phyloP scores from a whole-genome alignment of 768 basidiomycete genomes.

The Tulasnella sp. region DNA sequence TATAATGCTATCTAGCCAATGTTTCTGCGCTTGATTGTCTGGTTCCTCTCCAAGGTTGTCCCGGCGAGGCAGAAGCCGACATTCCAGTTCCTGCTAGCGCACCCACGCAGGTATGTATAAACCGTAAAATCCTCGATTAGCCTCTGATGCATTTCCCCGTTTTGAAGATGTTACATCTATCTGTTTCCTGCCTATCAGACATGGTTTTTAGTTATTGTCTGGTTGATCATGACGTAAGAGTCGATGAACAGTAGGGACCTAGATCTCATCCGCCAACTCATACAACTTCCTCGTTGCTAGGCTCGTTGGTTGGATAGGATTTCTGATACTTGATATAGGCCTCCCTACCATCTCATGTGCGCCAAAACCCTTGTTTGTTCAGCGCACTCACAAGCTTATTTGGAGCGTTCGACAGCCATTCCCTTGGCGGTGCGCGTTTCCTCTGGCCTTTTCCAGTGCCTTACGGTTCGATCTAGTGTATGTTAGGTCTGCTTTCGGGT shows the following conservation, averaged over 20 bases:
- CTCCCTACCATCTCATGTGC: slow-evolving; percentile 45
- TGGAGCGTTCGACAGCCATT: slow-evolving; percentile 30
- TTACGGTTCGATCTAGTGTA: slow-evolving; percentile 49
- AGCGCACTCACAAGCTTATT: neutral
- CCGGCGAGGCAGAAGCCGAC: slow-evolving; percentile 45
- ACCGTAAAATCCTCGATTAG: neutral
- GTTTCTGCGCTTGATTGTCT: slow-evolving; percentile 4
- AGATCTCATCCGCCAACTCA: no score
- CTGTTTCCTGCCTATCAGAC: slow-evolving; percentile 91
- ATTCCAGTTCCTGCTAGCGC: slow-evolving; percentile 82
- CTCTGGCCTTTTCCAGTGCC: slow-evolving; percentile 67
- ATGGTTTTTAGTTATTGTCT: slow-evolving; percentile 71
- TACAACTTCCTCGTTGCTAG: no score
- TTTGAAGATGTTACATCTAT: slow-evolving; percentile 57
- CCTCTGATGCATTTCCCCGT: neutral
- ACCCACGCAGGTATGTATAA: slow-evolving; percentile 51
- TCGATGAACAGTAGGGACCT: no score
- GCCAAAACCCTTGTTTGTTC: neutral
- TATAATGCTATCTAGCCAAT: neutral
- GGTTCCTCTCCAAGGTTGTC: slow-evolving; percentile 54
- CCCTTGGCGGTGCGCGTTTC: slow-evolving; percentile 59
- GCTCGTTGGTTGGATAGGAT: slow-evolving; percentile 66
- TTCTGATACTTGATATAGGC: slow-evolving; percentile 80
- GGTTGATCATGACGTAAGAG: slow-evolving; percentile 46
- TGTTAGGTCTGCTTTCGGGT: neutral